Evolutionary conservation across 148 eudicot species (phyloP), one percentile per base, ranked within the genome.

Genomic region (Cornus kousa): DNA sequence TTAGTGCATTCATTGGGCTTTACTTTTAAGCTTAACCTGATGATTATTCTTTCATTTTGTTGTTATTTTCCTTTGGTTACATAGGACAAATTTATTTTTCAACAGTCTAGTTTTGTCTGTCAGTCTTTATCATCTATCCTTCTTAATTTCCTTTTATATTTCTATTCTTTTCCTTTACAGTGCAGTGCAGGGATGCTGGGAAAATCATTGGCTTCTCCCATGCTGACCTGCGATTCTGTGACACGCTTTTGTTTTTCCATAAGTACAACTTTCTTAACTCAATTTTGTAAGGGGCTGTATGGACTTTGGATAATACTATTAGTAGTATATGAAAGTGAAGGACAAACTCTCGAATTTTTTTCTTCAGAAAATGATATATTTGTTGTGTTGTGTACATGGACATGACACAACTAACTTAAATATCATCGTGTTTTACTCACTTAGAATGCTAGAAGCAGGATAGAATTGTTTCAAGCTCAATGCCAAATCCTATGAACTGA

Each of bases 101-200:
- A 53, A 53, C 59, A 11, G 59, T 6, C 9, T 53, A 53, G 4
- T 53, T 16, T 16, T 53, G 1, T 53, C 59, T 53, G 59, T 11
- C 59, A 53, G 2, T 0, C 59, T 53, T 53, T 11, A 43, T 6
- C 48, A 43, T 43, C 8, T 6, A 43, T 43, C 9, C 48, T 43
- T 43, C 48, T 4, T 43, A 5, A 6, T 43, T 43, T 43, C 48
- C 48, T 43, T 43, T 43, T 0, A 43, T 43, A 5, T 53, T 12
- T 11, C 59, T 3, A 14, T 53, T 53, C 19, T 53, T 14, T 53
- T 14, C 17, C 59, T 53, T 16, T 43, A 10, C 59, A 83, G 81
- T 82, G 83, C 87, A 92, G 86, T 89, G 83, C 87, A 92, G 86
- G 90, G 82, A 86, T 92, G 93, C 86, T 85, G 83, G 91, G 88